Conservation (phyloP, 192 early-diverging fungal species). For the Backusella tuberculispora region DNA sequence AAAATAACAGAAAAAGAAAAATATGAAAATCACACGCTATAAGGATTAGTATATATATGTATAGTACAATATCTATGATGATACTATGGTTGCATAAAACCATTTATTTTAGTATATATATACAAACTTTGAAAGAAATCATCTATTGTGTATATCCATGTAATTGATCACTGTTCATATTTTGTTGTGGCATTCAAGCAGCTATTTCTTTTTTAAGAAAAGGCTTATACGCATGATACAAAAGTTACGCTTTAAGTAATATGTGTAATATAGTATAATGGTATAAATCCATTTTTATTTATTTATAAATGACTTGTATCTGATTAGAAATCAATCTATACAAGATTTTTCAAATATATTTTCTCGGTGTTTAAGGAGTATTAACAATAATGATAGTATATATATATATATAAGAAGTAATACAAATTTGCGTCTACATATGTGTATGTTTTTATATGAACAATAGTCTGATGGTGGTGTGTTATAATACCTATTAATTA, state of each 20-base stretch:
- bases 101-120: neutral
- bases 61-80: too few species aligned
- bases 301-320: neutral
- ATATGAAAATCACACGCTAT: too few species aligned
- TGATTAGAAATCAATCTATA: neutral
- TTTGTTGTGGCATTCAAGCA: neutral
- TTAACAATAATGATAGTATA: neutral
- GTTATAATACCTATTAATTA: neutral
- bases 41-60: too few species aligned
- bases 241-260: neutral
- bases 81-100: too few species aligned
- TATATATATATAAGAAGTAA: neutral
- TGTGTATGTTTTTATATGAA: too few species aligned
- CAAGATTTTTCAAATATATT: neutral
- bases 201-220: neutral
- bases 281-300: neutral
- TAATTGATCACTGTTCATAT: neutral
- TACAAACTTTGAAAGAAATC: neutral
- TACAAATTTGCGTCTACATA: neutral
- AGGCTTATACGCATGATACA: neutral
- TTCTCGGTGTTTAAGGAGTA: neutral
- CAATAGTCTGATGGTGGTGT: neutral
- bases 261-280: neutral
- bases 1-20: too few species aligned
- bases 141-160: neutral